A percentile compares a stretch with the other conserved stretches of the same genome.
These are phyloP conservation scores for Juglanconis sp. DNA, from an alignment of 2,329 filamentous ascomycete genomes.

Conservation along the genomic window DNA sequence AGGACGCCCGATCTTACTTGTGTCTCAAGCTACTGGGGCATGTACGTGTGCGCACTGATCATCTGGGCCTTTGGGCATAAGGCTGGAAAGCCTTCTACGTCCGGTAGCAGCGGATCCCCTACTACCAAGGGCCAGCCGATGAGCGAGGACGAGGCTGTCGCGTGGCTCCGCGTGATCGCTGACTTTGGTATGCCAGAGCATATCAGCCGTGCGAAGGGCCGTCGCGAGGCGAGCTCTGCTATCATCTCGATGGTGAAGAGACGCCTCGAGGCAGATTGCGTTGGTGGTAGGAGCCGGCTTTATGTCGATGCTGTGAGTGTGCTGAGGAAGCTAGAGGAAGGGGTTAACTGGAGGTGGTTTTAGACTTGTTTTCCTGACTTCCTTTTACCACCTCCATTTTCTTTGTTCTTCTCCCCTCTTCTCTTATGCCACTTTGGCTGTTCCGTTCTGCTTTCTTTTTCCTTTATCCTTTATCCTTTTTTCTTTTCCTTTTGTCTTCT, in stretches of 20 bases:
- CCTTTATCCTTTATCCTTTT: not conserved
- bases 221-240: constrained; percentile 37
- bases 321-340: constrained; percentile 48
- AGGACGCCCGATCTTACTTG: constrained; percentile 28
- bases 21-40: constrained; percentile 51
- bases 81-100: constrained; percentile 10
- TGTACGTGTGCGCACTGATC: constrained; percentile 56
- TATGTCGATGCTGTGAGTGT: constrained; percentile 53
- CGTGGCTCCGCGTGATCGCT: constrained; percentile 40
- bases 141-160: constrained; percentile 27
- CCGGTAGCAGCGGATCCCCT: constrained; percentile 17
- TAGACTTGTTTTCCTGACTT: constrained; percentile 19
- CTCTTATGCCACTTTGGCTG: not conserved
- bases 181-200: constrained; percentile 35
- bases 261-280: constrained; percentile 46
- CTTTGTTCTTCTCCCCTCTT: not conserved
- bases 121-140: constrained; percentile 21
- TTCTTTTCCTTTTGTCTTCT: not conserved
- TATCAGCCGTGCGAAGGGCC: constrained; percentile 34
- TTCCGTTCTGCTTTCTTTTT: not conserved
- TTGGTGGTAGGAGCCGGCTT: constrained; percentile 46
- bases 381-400: not conserved
- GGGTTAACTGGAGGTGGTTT: constrained; percentile 40
- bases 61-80: constrained; percentile 55
- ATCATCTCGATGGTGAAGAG: constrained; percentile 48